phyloP scores from a whole-genome alignment of 2,329 filamentous ascomycete genomes.

The Alternaria solani region DNA sequence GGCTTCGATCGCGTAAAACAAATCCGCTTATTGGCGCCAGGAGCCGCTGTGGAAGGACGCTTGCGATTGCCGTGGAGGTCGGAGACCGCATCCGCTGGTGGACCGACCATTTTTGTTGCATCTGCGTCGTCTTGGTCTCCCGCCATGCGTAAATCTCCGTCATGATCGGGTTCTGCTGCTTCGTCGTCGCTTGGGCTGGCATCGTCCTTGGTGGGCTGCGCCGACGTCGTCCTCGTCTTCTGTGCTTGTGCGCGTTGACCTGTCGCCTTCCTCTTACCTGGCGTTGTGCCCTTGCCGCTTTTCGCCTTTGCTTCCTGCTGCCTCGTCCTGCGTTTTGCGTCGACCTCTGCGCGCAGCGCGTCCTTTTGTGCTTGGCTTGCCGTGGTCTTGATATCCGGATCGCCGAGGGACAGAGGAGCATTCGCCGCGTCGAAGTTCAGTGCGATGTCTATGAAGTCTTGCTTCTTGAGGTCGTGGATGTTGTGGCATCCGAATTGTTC shows the following conservation, averaged over 20 bases:
- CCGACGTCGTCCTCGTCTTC: not conserved
- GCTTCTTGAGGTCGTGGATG: not conserved
- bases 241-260: not conserved
- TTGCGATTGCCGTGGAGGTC: not conserved
- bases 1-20: not conserved
- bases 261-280: not conserved
- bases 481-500: not conserved
- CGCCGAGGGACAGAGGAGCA: not conserved
- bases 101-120: not conserved
- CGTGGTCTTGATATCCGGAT: not conserved
- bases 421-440: not conserved
- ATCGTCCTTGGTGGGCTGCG: not conserved
- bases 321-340: not conserved
- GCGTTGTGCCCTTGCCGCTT: not conserved
- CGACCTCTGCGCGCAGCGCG: not conserved
- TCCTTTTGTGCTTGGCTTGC: not conserved
- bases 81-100: not conserved
- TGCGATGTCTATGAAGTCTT: not conserved
- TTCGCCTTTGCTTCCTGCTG: not conserved
- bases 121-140: not conserved
- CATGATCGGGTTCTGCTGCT: not conserved
- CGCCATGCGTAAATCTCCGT: not conserved
- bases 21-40: not conserved
- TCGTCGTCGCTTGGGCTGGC: not conserved
- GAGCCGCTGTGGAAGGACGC: not conserved